Base-by-base conservation (phyloP, 2,329 filamentous ascomycete genomes). In the Bipolaris cookei region DNA sequence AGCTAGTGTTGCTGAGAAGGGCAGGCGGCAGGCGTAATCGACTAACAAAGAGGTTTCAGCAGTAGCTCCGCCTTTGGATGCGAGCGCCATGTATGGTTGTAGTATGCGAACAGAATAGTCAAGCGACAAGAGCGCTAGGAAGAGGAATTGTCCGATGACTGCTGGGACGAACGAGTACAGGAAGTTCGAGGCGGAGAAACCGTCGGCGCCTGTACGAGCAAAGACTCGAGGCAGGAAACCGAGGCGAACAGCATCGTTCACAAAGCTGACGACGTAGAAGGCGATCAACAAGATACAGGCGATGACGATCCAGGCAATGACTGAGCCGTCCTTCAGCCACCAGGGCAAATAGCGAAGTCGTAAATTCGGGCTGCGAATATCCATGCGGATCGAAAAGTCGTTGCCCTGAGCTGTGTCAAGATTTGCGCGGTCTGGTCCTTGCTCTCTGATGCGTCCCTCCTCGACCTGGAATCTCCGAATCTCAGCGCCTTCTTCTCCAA, bases 141-240 rank as follows among this genome's bases (percentile, higher is more conserved):
- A 90, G 46, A 91, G 77, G 14, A 90, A 64, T 68, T 88, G 85
- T 4, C 88, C 90, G 25, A 92, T 71, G 0, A 90, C 65, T 2
- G 88, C 85, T 0, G 90, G 90, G 20, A 93, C 54, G 75, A 93
- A 92, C 59, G 85, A 87, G 80, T 92, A 97, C 48, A 97, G 79
- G 77, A 97, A 97, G 76, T 97, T 92, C 47, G 92, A 91, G 0
- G 90, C 82, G 1, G 91, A 96, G 76, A 96, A 97, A 16, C 89
- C 90, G 23, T 69, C 66, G 0, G 77, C 68, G 3, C 83, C 79
- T 1, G 91, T 86, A 2, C 81, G 79, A 0, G 88, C 86, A 8
- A 82, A 78, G 1, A 97, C 79, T 6, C 83, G 79, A 2, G 93
- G 92, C 6, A 83, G 75, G 74, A 96, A 97, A 7, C 92, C 93